Conservation (phyloP, 768 basidiomycete species). For the Cystofilobasidium bisporidii region DNA sequence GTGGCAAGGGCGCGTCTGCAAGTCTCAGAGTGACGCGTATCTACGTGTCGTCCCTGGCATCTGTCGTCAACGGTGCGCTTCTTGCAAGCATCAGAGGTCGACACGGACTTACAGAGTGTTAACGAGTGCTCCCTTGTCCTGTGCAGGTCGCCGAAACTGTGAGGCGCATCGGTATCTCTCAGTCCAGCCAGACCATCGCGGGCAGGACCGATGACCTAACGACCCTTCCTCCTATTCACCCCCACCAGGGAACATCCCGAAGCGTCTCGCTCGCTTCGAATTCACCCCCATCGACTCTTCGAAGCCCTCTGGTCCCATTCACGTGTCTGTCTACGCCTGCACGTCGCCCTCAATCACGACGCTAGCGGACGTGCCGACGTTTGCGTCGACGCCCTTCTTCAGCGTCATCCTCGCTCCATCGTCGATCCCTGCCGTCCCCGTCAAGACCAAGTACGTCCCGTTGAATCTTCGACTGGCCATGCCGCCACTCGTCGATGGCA, state of each 20-base stretch:
- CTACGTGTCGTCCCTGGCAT: not conserved
- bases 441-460: not conserved
- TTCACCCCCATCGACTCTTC: not conserved
- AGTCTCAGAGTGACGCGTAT: not conserved
- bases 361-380: not conserved
- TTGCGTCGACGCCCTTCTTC: not conserved
- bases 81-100: too few species aligned
- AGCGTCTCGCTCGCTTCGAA: not conserved
- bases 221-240: too few species aligned
- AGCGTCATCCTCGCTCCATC: not conserved
- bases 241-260: conserved; percentile 2
- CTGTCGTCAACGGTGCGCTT: not conserved
- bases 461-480: not conserved
- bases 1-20: not conserved
- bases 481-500: not conserved
- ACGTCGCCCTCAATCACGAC: too few species aligned
- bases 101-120: too few species aligned
- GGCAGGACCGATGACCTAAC: too few species aligned
- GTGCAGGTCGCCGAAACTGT: conserved; percentile 5
- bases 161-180: too few species aligned
- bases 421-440: not conserved
- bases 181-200: too few species aligned
- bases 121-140: too few species aligned
- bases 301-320: not conserved
- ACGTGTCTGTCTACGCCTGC: not conserved